These are phyloP conservation scores for Groenewaldozyma auringiensis DNA, from an alignment of 1,139 yeast species.

Conservation along the genomic window DNA sequence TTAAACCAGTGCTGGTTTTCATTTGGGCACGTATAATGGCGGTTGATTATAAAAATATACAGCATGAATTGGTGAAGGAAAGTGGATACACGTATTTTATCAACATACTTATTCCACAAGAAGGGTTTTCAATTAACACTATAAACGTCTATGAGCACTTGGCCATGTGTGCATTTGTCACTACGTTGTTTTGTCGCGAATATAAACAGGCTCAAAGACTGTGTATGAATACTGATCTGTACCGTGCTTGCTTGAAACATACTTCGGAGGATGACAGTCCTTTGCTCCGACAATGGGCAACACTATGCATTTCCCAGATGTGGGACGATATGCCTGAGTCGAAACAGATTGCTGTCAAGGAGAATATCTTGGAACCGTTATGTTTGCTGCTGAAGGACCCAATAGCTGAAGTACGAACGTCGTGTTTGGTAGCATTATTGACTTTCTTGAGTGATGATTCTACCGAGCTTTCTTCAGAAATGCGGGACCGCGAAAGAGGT, in stretches of 20 bases:
- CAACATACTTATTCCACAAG: slow-evolving; percentile 51
- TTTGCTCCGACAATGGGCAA: slow-evolving; percentile 85
- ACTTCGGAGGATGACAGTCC: slow-evolving; percentile 75
- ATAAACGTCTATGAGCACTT: slow-evolving; percentile 58
- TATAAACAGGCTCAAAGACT: slow-evolving; percentile 73
- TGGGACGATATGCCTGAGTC: slow-evolving; percentile 73
- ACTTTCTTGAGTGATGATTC: slow-evolving; percentile 45
- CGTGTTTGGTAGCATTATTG: slow-evolving; percentile 68
- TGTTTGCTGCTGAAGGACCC: slow-evolving; percentile 67
- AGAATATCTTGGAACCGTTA: slow-evolving; percentile 53
- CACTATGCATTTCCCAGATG: slow-evolving; percentile 66
- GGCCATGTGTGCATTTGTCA: slow-evolving; percentile 91
- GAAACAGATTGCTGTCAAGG: slow-evolving; percentile 61
- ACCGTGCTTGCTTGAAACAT: slow-evolving; percentile 59
- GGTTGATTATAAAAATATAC: slow-evolving; percentile 83
- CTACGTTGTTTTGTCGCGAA: slow-evolving; percentile 74
- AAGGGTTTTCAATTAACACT: slow-evolving; percentile 31
- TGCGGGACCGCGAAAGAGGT: slow-evolving; percentile 38
- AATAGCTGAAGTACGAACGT: slow-evolving; percentile 90
- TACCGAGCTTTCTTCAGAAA: slow-evolving; percentile 17
- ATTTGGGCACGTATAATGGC: slow-evolving; percentile 99
- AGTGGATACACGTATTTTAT: slow-evolving; percentile 86
- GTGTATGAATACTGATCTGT: slow-evolving; percentile 66
- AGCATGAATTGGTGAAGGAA: slow-evolving; percentile 85
- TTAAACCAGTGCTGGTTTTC: slow-evolving; percentile 87